phyloP scores from a whole-genome alignment of 2,329 filamentous ascomycete genomes.

The Ascochyta clinopodiicola region DNA sequence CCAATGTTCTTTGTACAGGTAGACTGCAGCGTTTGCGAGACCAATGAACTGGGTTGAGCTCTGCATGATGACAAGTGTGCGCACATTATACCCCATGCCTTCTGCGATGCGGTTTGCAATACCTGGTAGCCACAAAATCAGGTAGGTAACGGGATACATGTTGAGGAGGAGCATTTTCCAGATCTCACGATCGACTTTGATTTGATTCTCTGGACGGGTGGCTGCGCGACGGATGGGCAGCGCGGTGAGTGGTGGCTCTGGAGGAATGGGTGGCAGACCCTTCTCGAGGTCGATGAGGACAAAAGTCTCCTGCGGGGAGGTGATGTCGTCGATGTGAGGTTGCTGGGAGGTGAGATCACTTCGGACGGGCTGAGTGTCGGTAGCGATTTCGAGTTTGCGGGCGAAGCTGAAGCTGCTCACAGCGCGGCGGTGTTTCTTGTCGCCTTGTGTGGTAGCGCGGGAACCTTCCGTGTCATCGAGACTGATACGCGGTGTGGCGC shows the following conservation, averaged over 20 bases:
- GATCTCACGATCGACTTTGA: constrained; percentile 26
- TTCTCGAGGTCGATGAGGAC: constrained; percentile 7
- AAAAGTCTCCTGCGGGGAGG: background rate
- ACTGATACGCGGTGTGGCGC: constrained; percentile 8
- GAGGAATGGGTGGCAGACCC: background rate
- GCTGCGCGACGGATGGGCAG: background rate
- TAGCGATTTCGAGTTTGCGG: background rate
- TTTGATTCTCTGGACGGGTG: constrained; percentile 1
- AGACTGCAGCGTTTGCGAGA: constrained; percentile 27
- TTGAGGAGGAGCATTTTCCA: constrained; percentile 42
- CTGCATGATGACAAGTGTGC: constrained; percentile 20
- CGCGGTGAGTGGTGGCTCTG: background rate
- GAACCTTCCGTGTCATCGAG: background rate
- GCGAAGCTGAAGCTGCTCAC: constrained; percentile 14
- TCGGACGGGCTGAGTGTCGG: background rate
- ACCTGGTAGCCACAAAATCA: constrained; percentile 44
- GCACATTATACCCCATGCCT: constrained; percentile 17
- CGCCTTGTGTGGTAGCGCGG: background rate
- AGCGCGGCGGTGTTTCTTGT: background rate
- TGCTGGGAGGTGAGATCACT: too few relatives aligned
- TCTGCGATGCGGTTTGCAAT: constrained; percentile 34
- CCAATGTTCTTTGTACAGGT: constrained; percentile 28
- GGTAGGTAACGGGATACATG: constrained; percentile 44
- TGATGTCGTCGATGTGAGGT: background rate
- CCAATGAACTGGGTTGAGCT: constrained; percentile 32